phyloP scores from a whole-genome alignment of 495 filamentous ascomycete species.

The Lepidopterella palustris region DNA sequence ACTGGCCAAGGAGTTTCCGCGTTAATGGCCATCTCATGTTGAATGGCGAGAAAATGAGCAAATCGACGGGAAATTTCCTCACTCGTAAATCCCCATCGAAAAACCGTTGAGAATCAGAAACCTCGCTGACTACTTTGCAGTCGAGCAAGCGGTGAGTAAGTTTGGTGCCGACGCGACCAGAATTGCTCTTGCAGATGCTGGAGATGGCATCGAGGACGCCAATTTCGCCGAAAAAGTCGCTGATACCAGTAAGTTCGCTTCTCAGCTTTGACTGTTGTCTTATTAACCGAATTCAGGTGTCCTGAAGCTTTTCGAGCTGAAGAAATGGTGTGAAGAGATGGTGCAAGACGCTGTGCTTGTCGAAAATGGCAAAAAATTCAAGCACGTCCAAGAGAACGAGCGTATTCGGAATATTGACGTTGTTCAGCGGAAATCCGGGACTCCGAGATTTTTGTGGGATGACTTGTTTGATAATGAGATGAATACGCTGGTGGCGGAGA shows the following conservation, averaged over 20 bases:
- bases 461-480: slow-evolving; percentile 90
- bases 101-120: too few relatives aligned
- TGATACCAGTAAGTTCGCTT: slow-evolving; percentile 80
- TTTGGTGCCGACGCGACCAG: slow-evolving; percentile 90
- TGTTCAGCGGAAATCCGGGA: slow-evolving; percentile 53
- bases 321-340: slow-evolving; percentile 88
- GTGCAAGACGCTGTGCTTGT: slow-evolving; percentile 42
- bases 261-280: too few relatives aligned
- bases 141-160: slow-evolving; percentile 79
- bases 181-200: slow-evolving; percentile 88
- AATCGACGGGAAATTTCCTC: slow-evolving; percentile 92
- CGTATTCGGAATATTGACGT: slow-evolving; percentile 45
- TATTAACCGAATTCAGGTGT: too few relatives aligned
- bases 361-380: slow-evolving; percentile 29
- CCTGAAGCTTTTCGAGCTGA: slow-evolving; percentile 74
- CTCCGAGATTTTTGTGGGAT: slow-evolving; percentile 68
- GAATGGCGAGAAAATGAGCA: slow-evolving; percentile 96
- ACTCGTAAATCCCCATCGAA: too few relatives aligned
- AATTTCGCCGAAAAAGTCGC: slow-evolving; percentile 97
- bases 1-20: slow-evolving; percentile 78
- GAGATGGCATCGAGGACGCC: slow-evolving; percentile 89
- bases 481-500: slow-evolving; percentile 71
- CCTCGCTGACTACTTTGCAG: too few relatives aligned
- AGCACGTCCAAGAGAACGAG: slow-evolving; percentile 45
- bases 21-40: slow-evolving; percentile 89